These are phyloP conservation scores for Vigna angularis DNA, from an alignment of 306 rosid genomes.

Conservation along the genomic window DNA sequence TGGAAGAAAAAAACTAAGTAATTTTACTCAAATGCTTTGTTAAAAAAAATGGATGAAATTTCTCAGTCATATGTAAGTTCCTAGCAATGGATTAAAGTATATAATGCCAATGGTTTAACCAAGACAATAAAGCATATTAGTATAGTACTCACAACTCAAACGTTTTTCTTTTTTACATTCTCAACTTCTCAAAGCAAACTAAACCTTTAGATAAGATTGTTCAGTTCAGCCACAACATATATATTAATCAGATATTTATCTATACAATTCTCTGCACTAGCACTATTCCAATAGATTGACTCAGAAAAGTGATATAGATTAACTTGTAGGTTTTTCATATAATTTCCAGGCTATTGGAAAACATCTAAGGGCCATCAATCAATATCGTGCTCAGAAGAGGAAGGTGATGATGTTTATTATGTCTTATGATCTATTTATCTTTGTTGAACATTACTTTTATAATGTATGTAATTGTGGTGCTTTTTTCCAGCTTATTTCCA, in stretches of 20 bases:
- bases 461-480: too few relatives aligned
- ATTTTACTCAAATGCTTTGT: not conserved
- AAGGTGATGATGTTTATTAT: too few relatives aligned
- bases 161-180: not conserved
- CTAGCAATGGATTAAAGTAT: not conserved
- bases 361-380: too few relatives aligned
- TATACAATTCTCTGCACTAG: conserved; percentile 33
- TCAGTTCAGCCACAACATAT: too few relatives aligned
- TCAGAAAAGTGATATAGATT: conserved; percentile 44
- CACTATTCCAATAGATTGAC: conserved; percentile 43
- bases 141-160: not conserved
- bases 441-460: too few relatives aligned
- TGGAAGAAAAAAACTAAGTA: not conserved
- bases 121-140: not conserved
- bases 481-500: too few relatives aligned
- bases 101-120: not conserved
- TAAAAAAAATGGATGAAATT: not conserved
- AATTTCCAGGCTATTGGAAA: too few relatives aligned
- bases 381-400: too few relatives aligned
- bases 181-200: not conserved
- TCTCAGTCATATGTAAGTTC: not conserved
- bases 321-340: too few relatives aligned
- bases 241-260: too few relatives aligned
- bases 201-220: too few relatives aligned
- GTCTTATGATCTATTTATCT: too few relatives aligned